Conservation (phyloP, 441 rosid species). For the Populus hybrid region DNA sequence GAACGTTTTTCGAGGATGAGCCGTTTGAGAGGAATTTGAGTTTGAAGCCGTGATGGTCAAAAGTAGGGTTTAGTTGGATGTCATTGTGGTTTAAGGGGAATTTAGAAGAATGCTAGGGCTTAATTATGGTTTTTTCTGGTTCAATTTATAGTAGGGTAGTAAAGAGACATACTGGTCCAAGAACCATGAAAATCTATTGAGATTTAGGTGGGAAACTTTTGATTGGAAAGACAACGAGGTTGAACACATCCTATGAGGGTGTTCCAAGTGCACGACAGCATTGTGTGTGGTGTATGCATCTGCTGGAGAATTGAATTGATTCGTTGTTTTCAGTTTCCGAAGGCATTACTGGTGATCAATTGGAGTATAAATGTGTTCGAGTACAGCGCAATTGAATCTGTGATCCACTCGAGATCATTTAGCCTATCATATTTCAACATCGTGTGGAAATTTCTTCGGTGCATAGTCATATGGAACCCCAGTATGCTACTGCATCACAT, state of each 20-base stretch:
- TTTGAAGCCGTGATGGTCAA: slow-evolving; percentile 50
- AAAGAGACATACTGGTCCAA: slow-evolving; percentile 21
- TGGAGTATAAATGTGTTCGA: not conserved
- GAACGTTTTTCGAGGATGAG: not conserved
- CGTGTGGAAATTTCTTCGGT: not conserved
- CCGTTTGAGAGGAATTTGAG: slow-evolving; percentile 22
- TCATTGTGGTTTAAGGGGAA: slow-evolving; percentile 21
- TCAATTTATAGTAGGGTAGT: slow-evolving; percentile 22
- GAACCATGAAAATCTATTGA: slow-evolving; percentile 26
- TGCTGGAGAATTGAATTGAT: not conserved
- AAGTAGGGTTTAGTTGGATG: slow-evolving; percentile 28
- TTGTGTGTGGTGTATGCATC: slow-evolving; percentile 2
- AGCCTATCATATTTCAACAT: not conserved
- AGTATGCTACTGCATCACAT: not conserved
- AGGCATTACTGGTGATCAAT: not conserved
- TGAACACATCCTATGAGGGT: slow-evolving; percentile 33
- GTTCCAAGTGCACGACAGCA: not conserved
- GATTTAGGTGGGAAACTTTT: slow-evolving; percentile 18
- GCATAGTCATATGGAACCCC: not conserved
- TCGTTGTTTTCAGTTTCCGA: not conserved
- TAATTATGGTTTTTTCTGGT: slow-evolving; percentile 6
- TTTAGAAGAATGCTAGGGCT: slow-evolving; percentile 23
- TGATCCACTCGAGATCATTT: not conserved
- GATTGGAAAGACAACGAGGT: slow-evolving; percentile 11
- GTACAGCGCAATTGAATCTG: not conserved